A percentile compares a stretch with the other conserved stretches of the same genome.
phyloP scores from a whole-genome alignment of 345 rosid genomes.

The Rhodamnia rubescens region DNA sequence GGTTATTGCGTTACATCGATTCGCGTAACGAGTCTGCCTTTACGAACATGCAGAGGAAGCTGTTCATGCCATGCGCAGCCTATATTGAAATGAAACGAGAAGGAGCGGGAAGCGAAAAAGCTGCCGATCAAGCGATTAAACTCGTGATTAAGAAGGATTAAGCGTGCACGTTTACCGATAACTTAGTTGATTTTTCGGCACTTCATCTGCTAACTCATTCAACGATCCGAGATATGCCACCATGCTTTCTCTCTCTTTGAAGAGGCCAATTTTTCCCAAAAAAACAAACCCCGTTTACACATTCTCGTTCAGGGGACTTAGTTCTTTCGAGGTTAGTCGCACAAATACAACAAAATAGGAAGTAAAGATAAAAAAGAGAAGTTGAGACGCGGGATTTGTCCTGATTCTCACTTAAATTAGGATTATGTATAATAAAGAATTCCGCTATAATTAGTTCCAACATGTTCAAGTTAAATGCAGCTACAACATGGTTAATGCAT shows the following conservation, averaged over 20 bases:
- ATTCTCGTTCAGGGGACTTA: neutral
- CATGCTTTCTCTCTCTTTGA: neutral
- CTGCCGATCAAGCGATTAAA: neutral
- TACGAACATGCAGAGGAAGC: neutral
- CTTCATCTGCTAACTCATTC: neutral
- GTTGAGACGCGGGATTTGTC: no score
- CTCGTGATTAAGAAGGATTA: neutral
- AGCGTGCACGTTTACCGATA: neutral
- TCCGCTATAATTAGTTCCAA: no score
- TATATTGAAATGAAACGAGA: neutral
- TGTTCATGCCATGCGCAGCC: neutral
- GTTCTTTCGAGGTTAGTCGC: no score
- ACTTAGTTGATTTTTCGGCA: neutral
- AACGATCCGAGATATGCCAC: neutral
- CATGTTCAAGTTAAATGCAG: neutral
- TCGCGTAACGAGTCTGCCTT: neutral
- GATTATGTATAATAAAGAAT: no score
- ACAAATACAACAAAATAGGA: no score
- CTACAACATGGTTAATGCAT: neutral
- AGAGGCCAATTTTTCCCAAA: neutral
- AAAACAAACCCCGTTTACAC: neutral
- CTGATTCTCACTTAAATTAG: no score
- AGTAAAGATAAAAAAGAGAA: no score
- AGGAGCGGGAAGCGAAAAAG: neutral
- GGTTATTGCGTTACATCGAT: neutral